phyloP scores from a whole-genome alignment of 192 early-diverging fungal species.

The Coemansia sp. region DNA sequence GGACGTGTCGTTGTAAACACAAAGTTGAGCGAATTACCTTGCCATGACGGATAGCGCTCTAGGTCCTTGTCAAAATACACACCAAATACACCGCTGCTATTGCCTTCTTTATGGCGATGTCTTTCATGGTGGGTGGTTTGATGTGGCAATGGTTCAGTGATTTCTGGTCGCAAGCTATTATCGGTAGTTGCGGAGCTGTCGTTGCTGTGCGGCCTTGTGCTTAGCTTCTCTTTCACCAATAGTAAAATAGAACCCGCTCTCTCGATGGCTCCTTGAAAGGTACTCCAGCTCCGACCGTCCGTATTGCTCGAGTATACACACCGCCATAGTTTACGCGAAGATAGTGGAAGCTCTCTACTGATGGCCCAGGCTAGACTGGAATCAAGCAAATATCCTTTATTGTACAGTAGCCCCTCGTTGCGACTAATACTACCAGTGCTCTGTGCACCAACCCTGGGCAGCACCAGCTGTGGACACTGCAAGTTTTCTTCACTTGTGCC shows the following conservation, averaged over 20 bases:
- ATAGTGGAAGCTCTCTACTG: constrained; percentile 17
- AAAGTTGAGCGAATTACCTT: constrained; percentile 58
- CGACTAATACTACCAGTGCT: too few relatives aligned
- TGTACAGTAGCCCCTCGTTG: too few relatives aligned
- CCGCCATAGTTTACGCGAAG: constrained; percentile 20
- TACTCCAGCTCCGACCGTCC: constrained; percentile 46
- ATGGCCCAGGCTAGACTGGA: constrained; percentile 18
- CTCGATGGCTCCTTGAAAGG: constrained; percentile 30
- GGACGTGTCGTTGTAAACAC: too few relatives aligned
- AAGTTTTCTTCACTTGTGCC: too few relatives aligned
- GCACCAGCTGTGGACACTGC: too few relatives aligned
- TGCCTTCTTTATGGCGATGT: constrained; percentile 19
- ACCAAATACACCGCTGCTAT: constrained; percentile 57
- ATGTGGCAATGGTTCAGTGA: too few relatives aligned
- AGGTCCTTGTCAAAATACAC: constrained; percentile 61
- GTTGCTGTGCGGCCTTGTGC: too few relatives aligned
- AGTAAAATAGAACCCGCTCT: constrained; percentile 30
- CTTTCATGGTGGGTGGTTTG: too few relatives aligned
- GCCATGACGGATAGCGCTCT: constrained; percentile 58
- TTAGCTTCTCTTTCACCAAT: constrained; percentile 18
- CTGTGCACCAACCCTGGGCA: too few relatives aligned
- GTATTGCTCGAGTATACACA: constrained; percentile 30
- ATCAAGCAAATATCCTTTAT: too few relatives aligned
- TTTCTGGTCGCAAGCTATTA: too few relatives aligned
- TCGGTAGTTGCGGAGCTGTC: too few relatives aligned